Evolutionary conservation across 192 early-diverging fungal species (phyloP).

Genomic region (Podila clonocystis): DNA sequence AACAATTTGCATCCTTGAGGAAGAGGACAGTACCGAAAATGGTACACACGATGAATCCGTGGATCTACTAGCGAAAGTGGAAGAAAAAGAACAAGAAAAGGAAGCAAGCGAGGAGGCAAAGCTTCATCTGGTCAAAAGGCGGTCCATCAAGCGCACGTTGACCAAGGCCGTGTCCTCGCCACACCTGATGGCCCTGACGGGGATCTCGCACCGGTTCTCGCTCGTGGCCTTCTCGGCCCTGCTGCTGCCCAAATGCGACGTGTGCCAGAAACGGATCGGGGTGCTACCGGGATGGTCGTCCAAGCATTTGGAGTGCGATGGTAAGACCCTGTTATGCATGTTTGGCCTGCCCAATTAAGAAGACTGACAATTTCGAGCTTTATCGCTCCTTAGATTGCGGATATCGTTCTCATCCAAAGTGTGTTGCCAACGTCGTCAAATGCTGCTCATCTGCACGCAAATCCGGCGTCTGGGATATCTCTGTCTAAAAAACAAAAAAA

Average conservation of each 20-base stretch:
- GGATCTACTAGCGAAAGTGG: too few species aligned
- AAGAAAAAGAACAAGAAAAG: too few species aligned
- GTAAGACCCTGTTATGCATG: slow-evolving; percentile 5
- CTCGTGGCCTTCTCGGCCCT: slow-evolving; percentile 29
- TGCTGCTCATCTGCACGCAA: slow-evolving; percentile 41
- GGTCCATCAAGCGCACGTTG: too few species aligned
- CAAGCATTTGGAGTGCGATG: slow-evolving; percentile 45
- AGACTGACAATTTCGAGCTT: not conserved
- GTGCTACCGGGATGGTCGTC: slow-evolving; percentile 44
- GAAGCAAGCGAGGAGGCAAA: too few species aligned
- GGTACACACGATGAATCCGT: too few species aligned
- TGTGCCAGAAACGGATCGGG: slow-evolving; percentile 31
- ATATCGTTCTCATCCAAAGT: slow-evolving; percentile 36
- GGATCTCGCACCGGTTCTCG: slow-evolving; percentile 44
- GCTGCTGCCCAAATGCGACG: slow-evolving; percentile 45
- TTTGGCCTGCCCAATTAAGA: not conserved
- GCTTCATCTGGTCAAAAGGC: too few species aligned
- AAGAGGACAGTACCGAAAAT: too few species aligned
- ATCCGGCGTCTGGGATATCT: slow-evolving; percentile 35
- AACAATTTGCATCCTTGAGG: too few species aligned
- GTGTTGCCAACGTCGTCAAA: slow-evolving; percentile 30
- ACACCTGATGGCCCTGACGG: slow-evolving; percentile 8
- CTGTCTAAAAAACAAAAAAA: not conserved
- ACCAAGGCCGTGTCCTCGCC: too few species aligned
- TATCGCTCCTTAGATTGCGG: slow-evolving; percentile 43